Conservation (phyloP, 768 basidiomycete species). For the Harrya chromipes region DNA sequence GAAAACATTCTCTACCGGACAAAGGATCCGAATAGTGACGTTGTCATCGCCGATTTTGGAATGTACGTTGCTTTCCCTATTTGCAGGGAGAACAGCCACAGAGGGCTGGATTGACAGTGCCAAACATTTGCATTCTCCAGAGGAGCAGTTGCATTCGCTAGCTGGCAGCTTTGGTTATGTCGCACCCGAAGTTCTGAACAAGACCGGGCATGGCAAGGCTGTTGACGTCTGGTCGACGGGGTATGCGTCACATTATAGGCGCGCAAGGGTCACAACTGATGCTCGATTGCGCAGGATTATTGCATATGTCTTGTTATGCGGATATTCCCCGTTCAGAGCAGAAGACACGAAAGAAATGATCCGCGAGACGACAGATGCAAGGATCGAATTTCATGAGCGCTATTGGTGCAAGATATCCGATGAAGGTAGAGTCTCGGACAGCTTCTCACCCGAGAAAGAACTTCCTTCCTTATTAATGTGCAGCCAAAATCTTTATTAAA, state of each 20-base stretch:
- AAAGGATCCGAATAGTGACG: slow-evolving; percentile 67
- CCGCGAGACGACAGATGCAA: slow-evolving; percentile 80
- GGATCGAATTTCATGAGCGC: slow-evolving; percentile 86
- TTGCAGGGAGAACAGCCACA: background rate
- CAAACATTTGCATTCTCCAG: slow-evolving; percentile 72
- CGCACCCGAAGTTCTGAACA: slow-evolving; percentile 83
- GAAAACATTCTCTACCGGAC: slow-evolving; percentile 96
- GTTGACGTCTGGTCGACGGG: slow-evolving; percentile 96
- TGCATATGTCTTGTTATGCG: slow-evolving; percentile 91
- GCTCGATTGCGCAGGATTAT: slow-evolving; percentile 62
- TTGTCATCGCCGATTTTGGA: slow-evolving; percentile 97
- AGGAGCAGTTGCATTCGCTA: slow-evolving; percentile 66
- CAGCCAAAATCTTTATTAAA: slow-evolving; percentile 85
- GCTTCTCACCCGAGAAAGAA: background rate
- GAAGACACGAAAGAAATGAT: slow-evolving; percentile 73
- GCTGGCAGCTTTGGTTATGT: slow-evolving; percentile 88
- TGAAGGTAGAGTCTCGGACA: slow-evolving; percentile 48
- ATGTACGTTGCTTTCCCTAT: slow-evolving; percentile 54
- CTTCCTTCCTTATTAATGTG: background rate
- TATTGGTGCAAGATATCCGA: slow-evolving; percentile 91
- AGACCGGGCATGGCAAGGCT: slow-evolving; percentile 83
- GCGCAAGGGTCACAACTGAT: background rate
- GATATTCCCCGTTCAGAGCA: slow-evolving; percentile 92
- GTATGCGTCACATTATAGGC: slow-evolving; percentile 39
- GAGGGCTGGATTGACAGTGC: slow-evolving; percentile 46